Evolutionary conservation across 768 basidiomycete species (phyloP).

Genomic region (Podaxis sp.): DNA sequence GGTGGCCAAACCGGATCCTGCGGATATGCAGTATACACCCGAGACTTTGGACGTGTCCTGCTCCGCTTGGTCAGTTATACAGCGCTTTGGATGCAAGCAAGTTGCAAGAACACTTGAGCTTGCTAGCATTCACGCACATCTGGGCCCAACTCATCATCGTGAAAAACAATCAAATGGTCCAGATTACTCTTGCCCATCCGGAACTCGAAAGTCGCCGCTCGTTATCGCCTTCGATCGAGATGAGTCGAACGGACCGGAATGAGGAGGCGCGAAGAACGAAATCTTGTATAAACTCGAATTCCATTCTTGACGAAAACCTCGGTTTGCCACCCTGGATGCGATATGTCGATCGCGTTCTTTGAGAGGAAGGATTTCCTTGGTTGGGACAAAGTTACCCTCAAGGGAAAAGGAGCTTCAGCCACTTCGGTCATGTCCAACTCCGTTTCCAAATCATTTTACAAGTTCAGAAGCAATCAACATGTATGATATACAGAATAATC

Average conservation of each 20-base stretch:
- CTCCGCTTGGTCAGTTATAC: background rate
- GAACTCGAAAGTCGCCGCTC: background rate
- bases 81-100: constrained; percentile 4
- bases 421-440: no score
- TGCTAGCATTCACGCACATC: no score
- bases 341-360: background rate
- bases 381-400: constrained; percentile 1
- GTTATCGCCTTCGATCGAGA: background rate
- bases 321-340: background rate
- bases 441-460: no score
- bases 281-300: constrained; percentile 3
- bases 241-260: background rate
- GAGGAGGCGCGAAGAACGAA: background rate
- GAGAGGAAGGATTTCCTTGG: background rate
- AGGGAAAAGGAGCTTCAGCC: background rate
- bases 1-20: background rate
- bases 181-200: background rate
- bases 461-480: no score
- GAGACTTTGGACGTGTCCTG: background rate
- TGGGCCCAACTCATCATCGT: no score
- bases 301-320: background rate
- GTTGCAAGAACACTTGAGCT: no score
- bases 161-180: background rate
- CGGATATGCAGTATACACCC: background rate
- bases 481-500: no score